phyloP scores from a whole-genome alignment of 495 filamentous ascomycete species.

The Cercophora samala region DNA sequence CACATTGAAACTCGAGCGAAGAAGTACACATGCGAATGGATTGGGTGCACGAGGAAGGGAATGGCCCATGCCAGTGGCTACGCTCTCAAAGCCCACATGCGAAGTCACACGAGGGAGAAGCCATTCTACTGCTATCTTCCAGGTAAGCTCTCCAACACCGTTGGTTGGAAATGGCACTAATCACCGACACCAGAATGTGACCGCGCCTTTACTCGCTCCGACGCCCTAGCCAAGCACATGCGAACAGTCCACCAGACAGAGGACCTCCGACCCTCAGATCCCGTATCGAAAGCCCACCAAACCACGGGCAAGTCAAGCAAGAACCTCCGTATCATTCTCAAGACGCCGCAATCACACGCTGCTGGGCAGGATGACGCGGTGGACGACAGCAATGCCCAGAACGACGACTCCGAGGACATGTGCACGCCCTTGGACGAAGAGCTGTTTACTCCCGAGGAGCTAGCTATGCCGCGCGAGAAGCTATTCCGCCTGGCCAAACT shows the following conservation, averaged over 20 bases:
- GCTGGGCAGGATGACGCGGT: conserved; percentile 53
- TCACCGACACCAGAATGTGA: conserved; percentile 71
- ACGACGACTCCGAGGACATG: conserved; percentile 44
- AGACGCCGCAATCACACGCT: conserved; percentile 51
- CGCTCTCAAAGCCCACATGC: conserved; percentile 92
- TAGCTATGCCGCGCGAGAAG: conserved; percentile 61
- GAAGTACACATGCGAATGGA: conserved; percentile 91
- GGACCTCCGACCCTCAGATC: conserved; percentile 80
- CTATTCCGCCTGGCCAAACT: conserved; percentile 71
- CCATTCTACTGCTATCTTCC: conserved; percentile 95
- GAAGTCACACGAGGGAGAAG: conserved; percentile 96
- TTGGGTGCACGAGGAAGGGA: conserved; percentile 80
- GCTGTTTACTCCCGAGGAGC: conserved; percentile 71
- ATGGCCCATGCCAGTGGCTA: conserved; percentile 91
- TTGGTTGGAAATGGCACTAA: not conserved
- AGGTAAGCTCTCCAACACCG: conserved; percentile 51
- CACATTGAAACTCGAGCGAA: conserved; percentile 76
- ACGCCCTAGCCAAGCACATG: conserved; percentile 97
- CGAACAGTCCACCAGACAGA: conserved; percentile 98
- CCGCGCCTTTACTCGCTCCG: conserved; percentile 92
- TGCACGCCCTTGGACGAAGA: conserved; percentile 55
- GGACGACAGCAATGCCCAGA: conserved; percentile 50
- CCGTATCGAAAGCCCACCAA: conserved; percentile 74
- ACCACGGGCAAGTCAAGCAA: conserved; percentile 49
- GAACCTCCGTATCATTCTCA: conserved; percentile 65